Percentiles rank a stretch among this genome's conserved stretches.
Conservation (phyloP, 306 rosid species). For the Vigna hirtella region DNA sequence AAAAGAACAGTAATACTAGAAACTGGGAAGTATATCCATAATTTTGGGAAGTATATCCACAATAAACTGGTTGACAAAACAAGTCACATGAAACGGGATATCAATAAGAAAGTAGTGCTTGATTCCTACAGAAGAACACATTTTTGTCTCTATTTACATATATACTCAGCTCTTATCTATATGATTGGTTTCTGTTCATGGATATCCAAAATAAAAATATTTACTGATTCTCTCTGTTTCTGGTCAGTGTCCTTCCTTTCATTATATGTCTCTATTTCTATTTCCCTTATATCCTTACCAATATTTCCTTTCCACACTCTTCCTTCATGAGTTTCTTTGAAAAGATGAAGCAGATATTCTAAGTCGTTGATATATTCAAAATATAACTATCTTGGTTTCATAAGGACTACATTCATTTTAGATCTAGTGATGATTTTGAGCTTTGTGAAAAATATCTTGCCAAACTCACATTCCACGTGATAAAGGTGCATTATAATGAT, state of each 20-base stretch:
- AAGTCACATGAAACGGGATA: conserved; percentile 12
- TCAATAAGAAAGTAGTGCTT: background rate
- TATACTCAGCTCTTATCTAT: conserved; percentile 4
- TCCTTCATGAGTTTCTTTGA: background rate
- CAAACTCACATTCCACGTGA: conserved; percentile 1
- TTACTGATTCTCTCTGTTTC: background rate
- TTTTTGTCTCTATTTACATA: background rate
- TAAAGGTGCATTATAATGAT: background rate
- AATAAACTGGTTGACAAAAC: background rate
- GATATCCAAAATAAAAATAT: background rate
- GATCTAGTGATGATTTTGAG: conserved; percentile 21
- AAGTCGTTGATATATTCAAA: conserved; percentile 11
- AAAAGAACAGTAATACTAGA: background rate
- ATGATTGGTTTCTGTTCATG: background rate
- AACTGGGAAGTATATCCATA: too few relatives aligned
- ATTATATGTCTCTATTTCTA: background rate
- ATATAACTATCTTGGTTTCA: conserved; percentile 9
- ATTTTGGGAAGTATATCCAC: background rate
- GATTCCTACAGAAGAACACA: too few relatives aligned
- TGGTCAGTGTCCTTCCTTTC: background rate
- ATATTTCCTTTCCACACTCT: background rate
- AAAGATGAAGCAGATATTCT: background rate
- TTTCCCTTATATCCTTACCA: conserved; percentile 2
- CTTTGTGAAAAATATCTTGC: background rate
- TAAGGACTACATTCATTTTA: conserved; percentile 19